A percentile compares a stretch with the other conserved stretches of the same genome.
phyloP scores from a whole-genome alignment of 108 stramenopile species.

The Cyclotella atomus region DNA sequence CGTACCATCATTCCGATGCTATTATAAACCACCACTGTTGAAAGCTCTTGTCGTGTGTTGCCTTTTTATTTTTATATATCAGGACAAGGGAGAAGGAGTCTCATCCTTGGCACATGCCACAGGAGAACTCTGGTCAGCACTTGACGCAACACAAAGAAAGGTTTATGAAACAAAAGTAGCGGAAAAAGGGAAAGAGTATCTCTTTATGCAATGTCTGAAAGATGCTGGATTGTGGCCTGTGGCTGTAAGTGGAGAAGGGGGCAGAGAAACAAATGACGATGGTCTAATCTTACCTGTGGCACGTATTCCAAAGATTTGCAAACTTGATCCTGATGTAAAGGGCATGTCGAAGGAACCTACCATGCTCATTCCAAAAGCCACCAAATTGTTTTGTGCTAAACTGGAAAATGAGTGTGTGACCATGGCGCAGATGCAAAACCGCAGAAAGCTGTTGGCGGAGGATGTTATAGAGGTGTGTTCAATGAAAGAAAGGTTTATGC shows the following conservation, averaged over 20 bases:
- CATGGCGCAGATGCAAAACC: slow-evolving; percentile 80
- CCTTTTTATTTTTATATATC: too few relatives aligned
- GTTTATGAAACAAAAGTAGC: slow-evolving; percentile 66
- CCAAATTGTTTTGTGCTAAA: slow-evolving; percentile 72
- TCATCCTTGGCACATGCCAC: slow-evolving; percentile 58
- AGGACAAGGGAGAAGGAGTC: slow-evolving; percentile 74
- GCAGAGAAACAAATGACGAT: slow-evolving; percentile 24
- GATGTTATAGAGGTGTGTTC: slow-evolving; percentile 81
- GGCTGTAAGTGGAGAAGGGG: background rate
- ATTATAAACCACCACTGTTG: too few relatives aligned
- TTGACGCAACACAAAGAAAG: slow-evolving; percentile 57
- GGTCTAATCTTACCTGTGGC: slow-evolving; percentile 69
- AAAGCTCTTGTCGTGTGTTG: too few relatives aligned
- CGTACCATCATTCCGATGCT: too few relatives aligned
- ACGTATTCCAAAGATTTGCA: slow-evolving; percentile 87
- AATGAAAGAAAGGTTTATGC: slow-evolving; percentile 67
- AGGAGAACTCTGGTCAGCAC: slow-evolving; percentile 64
- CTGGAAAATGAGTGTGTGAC: slow-evolving; percentile 67
- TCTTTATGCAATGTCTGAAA: slow-evolving; percentile 57
- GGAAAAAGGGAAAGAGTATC: slow-evolving; percentile 64
- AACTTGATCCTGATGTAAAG: slow-evolving; percentile 87
- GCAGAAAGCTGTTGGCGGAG: slow-evolving; percentile 69
- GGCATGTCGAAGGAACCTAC: slow-evolving; percentile 84
- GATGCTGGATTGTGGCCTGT: slow-evolving; percentile 50
- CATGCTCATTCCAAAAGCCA: slow-evolving; percentile 75